phyloP scores from a whole-genome alignment of 1,139 yeast species.

The Nakaseomyces delphensis region DNA sequence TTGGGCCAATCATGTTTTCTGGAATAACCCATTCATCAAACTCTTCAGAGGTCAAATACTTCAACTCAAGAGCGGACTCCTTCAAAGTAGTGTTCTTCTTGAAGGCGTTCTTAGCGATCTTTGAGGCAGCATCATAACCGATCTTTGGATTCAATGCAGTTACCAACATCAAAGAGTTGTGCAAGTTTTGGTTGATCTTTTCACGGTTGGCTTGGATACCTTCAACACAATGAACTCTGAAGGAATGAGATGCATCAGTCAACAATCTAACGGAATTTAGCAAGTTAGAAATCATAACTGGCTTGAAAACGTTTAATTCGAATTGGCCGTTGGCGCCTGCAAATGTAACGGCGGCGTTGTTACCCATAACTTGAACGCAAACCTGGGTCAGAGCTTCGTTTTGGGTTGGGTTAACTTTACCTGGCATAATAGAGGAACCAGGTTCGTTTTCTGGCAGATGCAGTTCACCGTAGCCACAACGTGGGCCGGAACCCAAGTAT shows the following conservation, averaged over 20 bases:
- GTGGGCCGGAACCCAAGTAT: constrained; percentile 97
- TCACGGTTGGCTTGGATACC: constrained; percentile 86
- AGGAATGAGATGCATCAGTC: constrained; percentile 83
- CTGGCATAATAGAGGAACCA: constrained; percentile 98
- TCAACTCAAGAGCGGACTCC: constrained; percentile 86
- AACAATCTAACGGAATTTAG: constrained; percentile 77
- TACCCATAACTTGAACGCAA: constrained; percentile 95
- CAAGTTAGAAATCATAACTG: constrained; percentile 85
- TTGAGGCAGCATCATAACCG: constrained; percentile 94
- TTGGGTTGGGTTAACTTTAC: constrained; percentile 98
- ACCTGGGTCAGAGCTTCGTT: constrained; percentile 98
- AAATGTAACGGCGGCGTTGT: constrained; percentile 87
- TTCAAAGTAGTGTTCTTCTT: constrained; percentile 93
- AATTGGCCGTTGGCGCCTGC: constrained; percentile 99
- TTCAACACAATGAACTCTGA: constrained; percentile 89
- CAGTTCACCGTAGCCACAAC: constrained; percentile 98
- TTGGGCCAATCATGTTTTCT: constrained; percentile 96
- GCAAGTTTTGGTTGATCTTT: constrained; percentile 76
- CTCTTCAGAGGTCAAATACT: constrained; percentile 71
- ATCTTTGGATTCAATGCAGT: constrained; percentile 98
- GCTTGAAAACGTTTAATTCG: constrained; percentile 96
- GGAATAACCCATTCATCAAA: constrained; percentile 97
- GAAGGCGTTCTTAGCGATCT: constrained; percentile 97
- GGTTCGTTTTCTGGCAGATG: constrained; percentile 97
- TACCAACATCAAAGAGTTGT: constrained; percentile 94